Evolutionary conservation across 1,284 basidiomycete genomes (phyloP).

Genomic region (Cryptococcus neoformans): DNA sequence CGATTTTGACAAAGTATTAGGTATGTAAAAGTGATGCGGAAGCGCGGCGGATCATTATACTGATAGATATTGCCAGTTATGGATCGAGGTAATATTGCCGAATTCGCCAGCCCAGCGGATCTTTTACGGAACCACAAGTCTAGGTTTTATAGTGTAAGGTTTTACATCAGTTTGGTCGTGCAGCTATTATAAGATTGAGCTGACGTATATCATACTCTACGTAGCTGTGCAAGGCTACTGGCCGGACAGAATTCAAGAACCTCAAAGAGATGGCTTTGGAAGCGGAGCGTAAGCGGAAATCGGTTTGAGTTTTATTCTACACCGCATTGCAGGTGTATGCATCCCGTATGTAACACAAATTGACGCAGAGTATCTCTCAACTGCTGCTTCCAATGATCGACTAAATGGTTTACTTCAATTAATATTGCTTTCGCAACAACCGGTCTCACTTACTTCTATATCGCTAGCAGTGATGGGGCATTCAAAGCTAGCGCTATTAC

Average conservation of each 20-base stretch:
- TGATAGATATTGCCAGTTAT: constrained; percentile 36
- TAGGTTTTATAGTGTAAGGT: constrained; percentile 60
- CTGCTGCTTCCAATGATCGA: constrained; percentile 10
- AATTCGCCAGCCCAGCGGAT: constrained; percentile 71
- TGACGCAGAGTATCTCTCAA: background rate
- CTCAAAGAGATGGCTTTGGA: constrained; percentile 51
- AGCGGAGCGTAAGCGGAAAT: constrained; percentile 26
- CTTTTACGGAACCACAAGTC: constrained; percentile 65
- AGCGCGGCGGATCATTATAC: background rate
- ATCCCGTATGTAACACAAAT: background rate
- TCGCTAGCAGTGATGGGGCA: constrained; percentile 57
- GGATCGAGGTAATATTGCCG: constrained; percentile 62
- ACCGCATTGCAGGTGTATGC: background rate
- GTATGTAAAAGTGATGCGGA: background rate
- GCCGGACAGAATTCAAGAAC: constrained; percentile 70
- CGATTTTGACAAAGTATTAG: constrained; percentile 73
- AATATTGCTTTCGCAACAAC: background rate
- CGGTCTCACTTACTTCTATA: constrained; percentile 50
- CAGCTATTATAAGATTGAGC: background rate
- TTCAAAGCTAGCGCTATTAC: constrained; percentile 61
- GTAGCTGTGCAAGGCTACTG: constrained; percentile 73
- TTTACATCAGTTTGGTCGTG: background rate
- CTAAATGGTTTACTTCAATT: background rate
- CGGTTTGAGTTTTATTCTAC: background rate
- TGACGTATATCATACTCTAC: background rate